These are phyloP conservation scores for Salix purpurea DNA, from an alignment of 345 rosid genomes.

Conservation along the genomic window DNA sequence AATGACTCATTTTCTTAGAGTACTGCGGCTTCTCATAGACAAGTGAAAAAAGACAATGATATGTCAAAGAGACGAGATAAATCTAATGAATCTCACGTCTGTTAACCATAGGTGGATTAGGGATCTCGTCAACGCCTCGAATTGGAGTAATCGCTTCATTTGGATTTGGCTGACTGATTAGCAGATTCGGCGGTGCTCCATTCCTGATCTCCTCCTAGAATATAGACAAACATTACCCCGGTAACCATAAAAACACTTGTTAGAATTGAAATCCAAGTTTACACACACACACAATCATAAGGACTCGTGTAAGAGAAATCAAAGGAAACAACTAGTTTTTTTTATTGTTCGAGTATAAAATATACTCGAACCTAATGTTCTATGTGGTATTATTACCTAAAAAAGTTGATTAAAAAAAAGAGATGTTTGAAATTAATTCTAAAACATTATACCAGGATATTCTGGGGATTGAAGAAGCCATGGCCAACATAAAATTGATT, in stretches of 20 bases:
- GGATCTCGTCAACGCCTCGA: conserved; percentile 52
- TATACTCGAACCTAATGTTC: conserved; percentile 8
- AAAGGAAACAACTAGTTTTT: background rate
- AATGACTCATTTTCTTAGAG: background rate
- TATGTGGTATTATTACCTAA: background rate
- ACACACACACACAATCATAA: no score
- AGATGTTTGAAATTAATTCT: background rate
- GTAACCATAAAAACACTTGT: background rate
- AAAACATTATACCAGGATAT: conserved; percentile 24
- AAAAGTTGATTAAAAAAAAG: background rate
- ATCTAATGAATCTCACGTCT: conserved; percentile 56
- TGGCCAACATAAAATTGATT: conserved; percentile 77
- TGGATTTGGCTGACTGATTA: conserved; percentile 61
- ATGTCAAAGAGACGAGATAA: background rate
- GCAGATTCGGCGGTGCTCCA: conserved; percentile 51
- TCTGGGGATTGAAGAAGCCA: conserved; percentile 68
- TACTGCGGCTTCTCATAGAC: background rate
- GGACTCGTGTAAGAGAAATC: background rate
- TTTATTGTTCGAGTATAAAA: background rate
- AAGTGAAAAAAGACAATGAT: background rate
- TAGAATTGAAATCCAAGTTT: background rate
- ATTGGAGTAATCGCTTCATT: conserved; percentile 50
- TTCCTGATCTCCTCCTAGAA: conserved; percentile 79
- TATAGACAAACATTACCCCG: background rate
- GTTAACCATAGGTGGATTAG: conserved; percentile 68